Percentiles rank a stretch among this genome's conserved stretches.
phyloP scores from a whole-genome alignment of 345 rosid genomes.

The Corchorus olitorius region DNA sequence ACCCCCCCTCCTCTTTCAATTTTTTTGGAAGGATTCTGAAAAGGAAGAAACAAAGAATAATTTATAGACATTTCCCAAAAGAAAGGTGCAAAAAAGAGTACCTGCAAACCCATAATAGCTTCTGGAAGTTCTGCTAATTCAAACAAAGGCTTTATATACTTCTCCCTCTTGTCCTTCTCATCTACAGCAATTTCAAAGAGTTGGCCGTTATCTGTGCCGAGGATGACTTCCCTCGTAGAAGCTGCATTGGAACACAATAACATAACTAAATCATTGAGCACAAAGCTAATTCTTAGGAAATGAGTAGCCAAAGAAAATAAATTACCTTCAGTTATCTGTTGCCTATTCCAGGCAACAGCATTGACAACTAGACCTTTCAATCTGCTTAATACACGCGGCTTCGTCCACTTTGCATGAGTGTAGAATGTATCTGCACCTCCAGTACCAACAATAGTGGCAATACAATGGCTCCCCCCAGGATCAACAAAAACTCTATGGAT shows the following conservation, averaged over 20 bases:
- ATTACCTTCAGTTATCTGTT: slow-evolving; percentile 89
- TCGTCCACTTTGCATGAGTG: slow-evolving; percentile 92
- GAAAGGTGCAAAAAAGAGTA: slow-evolving; percentile 10
- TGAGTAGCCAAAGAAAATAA: slow-evolving; percentile 5
- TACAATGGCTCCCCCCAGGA: slow-evolving; percentile 97
- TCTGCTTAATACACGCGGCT: slow-evolving; percentile 76
- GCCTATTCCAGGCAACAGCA: slow-evolving; percentile 95
- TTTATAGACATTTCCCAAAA: slow-evolving; percentile 5
- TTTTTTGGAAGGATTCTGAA: neutral
- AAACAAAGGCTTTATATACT: slow-evolving; percentile 77
- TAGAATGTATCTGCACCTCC: slow-evolving; percentile 93
- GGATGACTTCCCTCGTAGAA: slow-evolving; percentile 90
- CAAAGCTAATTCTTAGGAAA: slow-evolving; percentile 5
- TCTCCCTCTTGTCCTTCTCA: slow-evolving; percentile 97
- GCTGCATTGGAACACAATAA: slow-evolving; percentile 39
- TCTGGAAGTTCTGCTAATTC: slow-evolving; percentile 84
- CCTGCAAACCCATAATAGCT: slow-evolving; percentile 97
- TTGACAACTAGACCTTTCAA: slow-evolving; percentile 86
- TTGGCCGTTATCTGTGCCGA: slow-evolving; percentile 93
- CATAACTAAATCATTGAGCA: slow-evolving; percentile 20
- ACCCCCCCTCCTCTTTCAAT: too few species aligned
- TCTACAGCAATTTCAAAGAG: slow-evolving; percentile 90
- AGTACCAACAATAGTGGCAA: slow-evolving; percentile 74
- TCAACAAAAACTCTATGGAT: slow-evolving; percentile 91
- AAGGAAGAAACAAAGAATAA: slow-evolving; percentile 14